phyloP scores from a whole-genome alignment of 768 basidiomycete genomes.

The Amanita polypyramis region DNA sequence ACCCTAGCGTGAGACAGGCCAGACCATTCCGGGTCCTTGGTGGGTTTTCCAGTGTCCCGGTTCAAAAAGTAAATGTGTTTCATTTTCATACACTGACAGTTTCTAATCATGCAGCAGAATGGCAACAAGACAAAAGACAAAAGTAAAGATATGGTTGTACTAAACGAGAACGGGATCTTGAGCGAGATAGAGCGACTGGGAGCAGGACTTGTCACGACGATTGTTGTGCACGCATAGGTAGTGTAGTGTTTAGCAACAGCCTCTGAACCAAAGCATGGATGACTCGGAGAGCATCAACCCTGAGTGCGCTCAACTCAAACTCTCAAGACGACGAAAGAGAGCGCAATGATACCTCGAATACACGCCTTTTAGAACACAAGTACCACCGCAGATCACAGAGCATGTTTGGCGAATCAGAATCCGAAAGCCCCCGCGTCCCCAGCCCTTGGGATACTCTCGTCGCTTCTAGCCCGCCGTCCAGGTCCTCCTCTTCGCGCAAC shows the following conservation, averaged over 20 bases:
- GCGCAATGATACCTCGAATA: constrained; percentile 23
- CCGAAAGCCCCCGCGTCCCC: constrained; percentile 68
- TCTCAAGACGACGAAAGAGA: neutral
- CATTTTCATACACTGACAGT: neutral
- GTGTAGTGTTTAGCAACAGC: constrained; percentile 1
- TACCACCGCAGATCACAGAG: neutral
- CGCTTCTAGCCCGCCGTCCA: constrained; percentile 32
- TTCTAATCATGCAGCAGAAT: constrained; percentile 15
- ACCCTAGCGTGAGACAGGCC: constrained; percentile 51
- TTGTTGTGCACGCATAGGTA: constrained; percentile 19
- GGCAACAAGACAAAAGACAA: constrained; percentile 27
- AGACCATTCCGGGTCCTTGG: constrained; percentile 74
- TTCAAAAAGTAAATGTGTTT: constrained; percentile 23
- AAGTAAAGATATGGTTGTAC: constrained; percentile 47
- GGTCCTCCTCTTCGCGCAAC: constrained; percentile 18
- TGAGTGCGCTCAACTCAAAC: neutral
- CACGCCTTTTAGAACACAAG: neutral
- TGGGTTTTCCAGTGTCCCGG: constrained; percentile 66
- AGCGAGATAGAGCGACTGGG: constrained; percentile 74
- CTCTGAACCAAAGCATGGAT: neutral
- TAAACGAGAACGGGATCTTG: constrained; percentile 61
- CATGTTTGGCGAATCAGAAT: constrained; percentile 81
- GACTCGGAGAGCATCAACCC: neutral
- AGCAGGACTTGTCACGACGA: constrained; percentile 47
- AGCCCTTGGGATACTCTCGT: constrained; percentile 79